Evolutionary conservation across 768 basidiomycete species (phyloP), one percentile per base, ranked within the genome.

Genomic region (Gloeopeniophorella convolvens): DNA sequence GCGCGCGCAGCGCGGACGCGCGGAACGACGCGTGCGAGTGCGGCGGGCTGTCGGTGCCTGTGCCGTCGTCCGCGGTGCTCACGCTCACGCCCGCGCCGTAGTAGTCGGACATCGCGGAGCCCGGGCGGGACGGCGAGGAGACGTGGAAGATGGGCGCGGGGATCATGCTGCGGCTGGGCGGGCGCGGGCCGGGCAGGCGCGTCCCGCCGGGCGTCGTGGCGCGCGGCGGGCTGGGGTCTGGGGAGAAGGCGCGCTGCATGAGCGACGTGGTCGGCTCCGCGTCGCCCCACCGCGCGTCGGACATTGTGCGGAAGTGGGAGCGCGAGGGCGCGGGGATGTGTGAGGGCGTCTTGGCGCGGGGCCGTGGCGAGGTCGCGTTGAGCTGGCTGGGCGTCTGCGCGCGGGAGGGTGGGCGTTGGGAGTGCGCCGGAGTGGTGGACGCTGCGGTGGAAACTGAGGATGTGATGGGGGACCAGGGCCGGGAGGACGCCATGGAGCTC

Each of bases 151-250:
- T 82, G 7, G 89, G 88, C 21, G 89, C 74, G 18, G 88, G 88
- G 48, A 91, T 89, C 79, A 79, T 84, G 5, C 89, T 91, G 46
- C 85, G 77, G 60, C 88, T 89, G 1, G 88, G 86, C 24, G 88
- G 88, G 28, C 88, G 76, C 10, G 80, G 76, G 24, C 79, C 79
- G 60, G 81, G 83, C 12, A 65, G 59, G 37, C 63, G 68, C 26
- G 68, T 41, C 62, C 70, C 64, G 23, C 66, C 66, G 1, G 78
- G 76, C 18, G 75, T 70, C 35, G 66, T 62, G 16, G 71, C 57
- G 40, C 69, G 66, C 21, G 50, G 36, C 21, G 50, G 47, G 21
- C 59, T 51, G 52, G 73, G 70, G 7, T 81, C 70, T 5, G 85
- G 81, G 1, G 87, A 88, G 51, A 85, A 70, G 1, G 84, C 75